Percentiles rank a stretch among this genome's conserved stretches.
These are phyloP conservation scores for Pelagomonas calceolata DNA, from an alignment of 108 stramenopile genomes.

Conservation along the genomic window DNA sequence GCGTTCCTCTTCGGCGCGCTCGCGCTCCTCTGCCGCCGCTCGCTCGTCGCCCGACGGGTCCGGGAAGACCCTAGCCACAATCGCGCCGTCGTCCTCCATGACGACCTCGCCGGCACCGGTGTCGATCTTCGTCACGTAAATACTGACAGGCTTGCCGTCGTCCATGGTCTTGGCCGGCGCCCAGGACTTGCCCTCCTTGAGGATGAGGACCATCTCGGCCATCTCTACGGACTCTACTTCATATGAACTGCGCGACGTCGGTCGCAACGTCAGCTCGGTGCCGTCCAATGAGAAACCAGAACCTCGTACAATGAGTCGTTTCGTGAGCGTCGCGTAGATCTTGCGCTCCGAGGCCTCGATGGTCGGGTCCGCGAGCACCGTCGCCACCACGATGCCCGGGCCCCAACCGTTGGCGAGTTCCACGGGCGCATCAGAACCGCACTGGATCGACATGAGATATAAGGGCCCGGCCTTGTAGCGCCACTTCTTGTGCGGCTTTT, in stretches of 20 bases:
- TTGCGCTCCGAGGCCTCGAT: constrained; percentile 16
- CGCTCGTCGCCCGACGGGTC: constrained; percentile 9
- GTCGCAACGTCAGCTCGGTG: neutral
- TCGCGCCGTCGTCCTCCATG: neutral
- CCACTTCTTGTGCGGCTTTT: constrained; percentile 21
- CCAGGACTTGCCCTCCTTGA: constrained; percentile 2
- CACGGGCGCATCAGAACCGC: constrained; percentile 11
- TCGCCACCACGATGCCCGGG: constrained; percentile 21
- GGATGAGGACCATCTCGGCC: neutral
- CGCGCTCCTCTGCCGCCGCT: too few species aligned
- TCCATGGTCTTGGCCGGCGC: neutral
- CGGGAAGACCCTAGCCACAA: constrained; percentile 13
- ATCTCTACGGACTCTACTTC: constrained; percentile 5
- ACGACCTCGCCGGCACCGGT: constrained; percentile 24
- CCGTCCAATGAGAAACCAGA: neutral
- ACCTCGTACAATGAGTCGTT: constrained; percentile 15
- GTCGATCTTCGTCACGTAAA: constrained; percentile 19
- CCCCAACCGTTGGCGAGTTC: constrained; percentile 16
- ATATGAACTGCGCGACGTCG: neutral
- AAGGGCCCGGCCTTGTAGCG: constrained; percentile 11
- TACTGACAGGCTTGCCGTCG: neutral
- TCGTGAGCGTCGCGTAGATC: constrained; percentile 32
- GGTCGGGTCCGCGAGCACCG: constrained; percentile 22
- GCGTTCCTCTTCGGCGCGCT: too few species aligned
- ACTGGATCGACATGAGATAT: constrained; percentile 10